A percentile compares a stretch with the other conserved stretches of the same genome.
phyloP scores from a whole-genome alignment of 768 basidiomycete species.

The Suillus discolor region DNA sequence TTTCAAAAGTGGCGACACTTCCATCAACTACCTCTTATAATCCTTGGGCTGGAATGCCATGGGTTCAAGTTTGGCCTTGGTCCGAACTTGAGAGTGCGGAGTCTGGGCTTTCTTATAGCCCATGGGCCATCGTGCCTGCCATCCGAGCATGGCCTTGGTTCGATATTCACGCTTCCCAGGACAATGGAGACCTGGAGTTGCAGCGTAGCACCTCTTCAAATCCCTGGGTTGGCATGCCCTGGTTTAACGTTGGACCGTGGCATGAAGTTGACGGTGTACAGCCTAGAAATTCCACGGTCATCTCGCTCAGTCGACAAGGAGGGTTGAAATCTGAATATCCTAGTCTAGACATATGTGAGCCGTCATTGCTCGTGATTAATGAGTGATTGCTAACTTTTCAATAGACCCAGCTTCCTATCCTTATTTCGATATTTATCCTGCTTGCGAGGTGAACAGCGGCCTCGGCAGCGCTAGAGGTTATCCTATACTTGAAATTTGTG shows the following conservation, averaged over 20 bases:
- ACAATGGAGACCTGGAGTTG: not conserved
- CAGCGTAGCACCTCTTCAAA: slow-evolving; percentile 9
- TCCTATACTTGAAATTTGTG: slow-evolving; percentile 20
- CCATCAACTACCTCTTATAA: slow-evolving; percentile 8
- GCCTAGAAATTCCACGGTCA: not conserved
- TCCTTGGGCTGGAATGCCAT: slow-evolving; percentile 5
- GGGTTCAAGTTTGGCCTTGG: slow-evolving; percentile 5
- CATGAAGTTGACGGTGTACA: slow-evolving; percentile 15
- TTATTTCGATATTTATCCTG: slow-evolving; percentile 44
- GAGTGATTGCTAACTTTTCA: slow-evolving; percentile 18
- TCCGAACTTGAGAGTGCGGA: slow-evolving; percentile 1
- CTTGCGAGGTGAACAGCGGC: slow-evolving; percentile 5
- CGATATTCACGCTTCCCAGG: not conserved
- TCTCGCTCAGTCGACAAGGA: slow-evolving; percentile 11
- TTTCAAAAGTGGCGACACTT: not conserved
- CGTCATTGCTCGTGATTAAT: not conserved
- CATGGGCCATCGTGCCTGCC: slow-evolving; percentile 3
- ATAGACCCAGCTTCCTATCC: slow-evolving; percentile 45
- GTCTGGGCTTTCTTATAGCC: not conserved
- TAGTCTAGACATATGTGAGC: slow-evolving; percentile 32
- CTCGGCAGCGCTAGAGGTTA: slow-evolving; percentile 17
- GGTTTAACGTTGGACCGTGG: slow-evolving; percentile 38
- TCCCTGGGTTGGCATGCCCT: slow-evolving; percentile 20
- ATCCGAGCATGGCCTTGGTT: slow-evolving; percentile 3
- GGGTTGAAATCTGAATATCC: slow-evolving; percentile 23